Base-by-base conservation (phyloP, 1,139 yeast genomes). In the Blastobotrys proliferans region DNA sequence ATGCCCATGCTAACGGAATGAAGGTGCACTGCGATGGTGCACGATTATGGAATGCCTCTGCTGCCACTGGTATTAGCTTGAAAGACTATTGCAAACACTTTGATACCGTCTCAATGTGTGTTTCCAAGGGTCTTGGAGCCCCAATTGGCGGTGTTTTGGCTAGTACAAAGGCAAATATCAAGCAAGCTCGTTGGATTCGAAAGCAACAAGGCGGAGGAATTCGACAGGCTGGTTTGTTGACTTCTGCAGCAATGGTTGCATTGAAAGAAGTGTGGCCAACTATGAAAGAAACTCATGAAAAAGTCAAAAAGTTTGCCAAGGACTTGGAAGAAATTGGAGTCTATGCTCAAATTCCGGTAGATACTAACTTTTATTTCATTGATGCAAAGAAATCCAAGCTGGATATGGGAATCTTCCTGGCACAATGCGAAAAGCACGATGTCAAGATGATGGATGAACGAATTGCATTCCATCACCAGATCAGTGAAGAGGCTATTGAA, bases 171-270 rank as follows among this genome's bases (percentile, higher is more conserved):
- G 68, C 68, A 42, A 73, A 81, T 52, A 81, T 87, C 51, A 69
- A 70, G 55, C 81, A 78, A 58, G 87, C 94, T 38, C 82, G 82
- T 60, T 94, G 87, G 66, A 84, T 87, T 70, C 82, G 85, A 56
- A 88, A 88, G 63, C 96, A 88, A 67, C 79, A 79, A 58, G 96
- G 97, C 57, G 96, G 96, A 54, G 96, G 95, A 52, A 77, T 88
- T 50, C 76, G 97, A 63, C 97, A 88, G 65, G 73, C 83, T 25
- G 96, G 96, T 49, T 67, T 85, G 65, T 71, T 87, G 63, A 73
- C 92, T 4, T 70, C 78, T 35, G 87, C 88, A 85, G 96, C 95
- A 8, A 64, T 73, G 22, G 73, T 74, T 41, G 94, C 94, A 20
- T 72, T 88, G 45, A 81, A 83, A 48, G 81, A 82, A 51, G 84